A percentile compares a stretch with the other conserved stretches of the same genome.
These are phyloP conservation scores for Cavenderia fasciculata DNA, from an alignment of 78 protist species.

Conservation along the genomic window DNA sequence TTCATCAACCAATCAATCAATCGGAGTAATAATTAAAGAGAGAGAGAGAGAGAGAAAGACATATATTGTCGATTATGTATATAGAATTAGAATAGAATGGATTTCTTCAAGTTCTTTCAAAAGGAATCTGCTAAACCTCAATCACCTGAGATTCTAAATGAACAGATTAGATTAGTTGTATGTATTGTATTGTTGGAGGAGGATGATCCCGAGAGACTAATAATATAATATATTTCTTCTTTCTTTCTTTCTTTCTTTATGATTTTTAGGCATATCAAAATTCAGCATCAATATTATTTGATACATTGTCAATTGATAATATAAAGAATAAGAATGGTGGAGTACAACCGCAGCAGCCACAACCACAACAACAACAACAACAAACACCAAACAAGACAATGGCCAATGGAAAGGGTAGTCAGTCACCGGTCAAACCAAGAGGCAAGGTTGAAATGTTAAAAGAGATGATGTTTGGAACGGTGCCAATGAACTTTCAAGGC, in stretches of 20 bases:
- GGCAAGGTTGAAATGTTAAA: slow-evolving; percentile 69
- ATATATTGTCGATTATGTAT: too few relatives aligned
- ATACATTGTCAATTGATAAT: slow-evolving; percentile 49
- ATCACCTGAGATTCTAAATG: slow-evolving; percentile 5
- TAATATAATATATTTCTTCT: too few relatives aligned
- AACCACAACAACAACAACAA: slow-evolving; percentile 1
- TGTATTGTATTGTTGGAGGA: background rate
- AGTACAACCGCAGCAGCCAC: background rate
- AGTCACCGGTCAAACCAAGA: slow-evolving; percentile 8
- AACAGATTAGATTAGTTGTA: slow-evolving; percentile 46
- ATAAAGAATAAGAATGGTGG: background rate
- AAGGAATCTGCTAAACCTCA: background rate
- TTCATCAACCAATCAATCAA: too few relatives aligned
- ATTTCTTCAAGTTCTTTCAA: slow-evolving; percentile 38
- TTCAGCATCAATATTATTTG: slow-evolving; percentile 47
- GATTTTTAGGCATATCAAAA: slow-evolving; percentile 37
- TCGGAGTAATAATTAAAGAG: too few relatives aligned
- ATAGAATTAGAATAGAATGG: too few relatives aligned
- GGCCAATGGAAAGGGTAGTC: background rate
- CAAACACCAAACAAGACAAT: background rate
- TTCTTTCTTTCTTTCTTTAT: background rate
- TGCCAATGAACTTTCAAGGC: slow-evolving; percentile 59
- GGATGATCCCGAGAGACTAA: too few relatives aligned
- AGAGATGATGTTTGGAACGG: slow-evolving; percentile 80
- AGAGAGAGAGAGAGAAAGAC: too few relatives aligned